A percentile compares a stretch with the other conserved stretches of the same genome.
These are phyloP conservation scores for Fusarium decemcellulare DNA, from an alignment of 2,329 filamentous ascomycete species.

Conservation along the genomic window DNA sequence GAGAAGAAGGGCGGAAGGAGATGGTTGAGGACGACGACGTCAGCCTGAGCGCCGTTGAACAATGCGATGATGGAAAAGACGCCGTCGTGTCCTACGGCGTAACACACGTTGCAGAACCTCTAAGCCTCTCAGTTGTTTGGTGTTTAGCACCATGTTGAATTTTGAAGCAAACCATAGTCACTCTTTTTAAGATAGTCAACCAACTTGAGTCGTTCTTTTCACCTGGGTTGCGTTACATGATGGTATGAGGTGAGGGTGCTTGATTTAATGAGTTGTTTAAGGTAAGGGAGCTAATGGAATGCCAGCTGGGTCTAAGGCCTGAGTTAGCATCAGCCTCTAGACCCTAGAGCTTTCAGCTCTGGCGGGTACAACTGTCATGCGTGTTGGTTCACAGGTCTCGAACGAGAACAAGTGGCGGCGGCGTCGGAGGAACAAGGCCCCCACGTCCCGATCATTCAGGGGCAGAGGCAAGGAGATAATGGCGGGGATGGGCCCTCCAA, in stretches of 20 bases:
- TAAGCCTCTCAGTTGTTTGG: slow-evolving; percentile 25
- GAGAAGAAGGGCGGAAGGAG: slow-evolving; percentile 19
- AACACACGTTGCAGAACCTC: slow-evolving; percentile 22
- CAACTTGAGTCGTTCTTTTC: slow-evolving; percentile 45
- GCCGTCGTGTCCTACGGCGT: slow-evolving; percentile 16
- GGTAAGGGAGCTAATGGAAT: neutral
- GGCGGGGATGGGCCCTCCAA: neutral
- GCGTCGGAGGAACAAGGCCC: neutral
- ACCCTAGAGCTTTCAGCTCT: neutral
- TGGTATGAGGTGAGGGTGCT: neutral
- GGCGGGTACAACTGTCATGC: neutral
- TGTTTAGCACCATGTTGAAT: slow-evolving; percentile 35
- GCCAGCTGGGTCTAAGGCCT: neutral
- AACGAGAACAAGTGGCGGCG: neutral
- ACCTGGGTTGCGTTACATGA: neutral
- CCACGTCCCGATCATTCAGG: slow-evolving; percentile 9
- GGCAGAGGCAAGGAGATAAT: neutral
- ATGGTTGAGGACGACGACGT: slow-evolving; percentile 22
- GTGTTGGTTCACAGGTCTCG: neutral
- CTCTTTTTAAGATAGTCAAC: slow-evolving; percentile 45
- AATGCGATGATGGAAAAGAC: slow-evolving; percentile 25
- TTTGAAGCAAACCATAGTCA: slow-evolving; percentile 43
- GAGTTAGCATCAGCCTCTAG: neutral
- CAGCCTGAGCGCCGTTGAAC: slow-evolving; percentile 7
- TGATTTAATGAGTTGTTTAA: neutral